Conservation (phyloP, 305 asterid species). For the Fraxinus velutina region DNA sequence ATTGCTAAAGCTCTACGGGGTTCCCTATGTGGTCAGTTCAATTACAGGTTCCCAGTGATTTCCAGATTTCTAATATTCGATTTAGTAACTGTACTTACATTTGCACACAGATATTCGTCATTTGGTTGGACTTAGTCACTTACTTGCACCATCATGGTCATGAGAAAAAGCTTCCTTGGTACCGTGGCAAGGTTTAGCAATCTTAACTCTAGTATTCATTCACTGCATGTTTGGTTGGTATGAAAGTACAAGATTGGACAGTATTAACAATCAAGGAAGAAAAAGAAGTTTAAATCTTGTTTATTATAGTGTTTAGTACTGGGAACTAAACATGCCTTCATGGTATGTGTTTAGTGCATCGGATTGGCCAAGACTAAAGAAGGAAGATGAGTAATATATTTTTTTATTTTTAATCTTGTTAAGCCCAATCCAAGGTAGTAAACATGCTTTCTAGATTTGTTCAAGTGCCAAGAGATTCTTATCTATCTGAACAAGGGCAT, state of each 20-base stretch:
- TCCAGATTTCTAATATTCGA: not conserved
- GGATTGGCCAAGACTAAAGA: not conserved
- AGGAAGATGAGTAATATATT: not conserved
- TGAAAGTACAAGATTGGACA: not conserved
- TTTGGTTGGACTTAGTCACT: slow-evolving; percentile 82
- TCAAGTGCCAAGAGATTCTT: not conserved
- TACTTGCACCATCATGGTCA: slow-evolving; percentile 88
- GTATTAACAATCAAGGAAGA: not conserved
- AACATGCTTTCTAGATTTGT: not conserved
- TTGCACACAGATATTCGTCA: slow-evolving; percentile 54
- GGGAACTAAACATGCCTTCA: not conserved
- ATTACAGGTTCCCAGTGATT: not conserved
- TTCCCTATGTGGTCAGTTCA: not conserved
- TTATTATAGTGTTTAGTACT: not conserved
- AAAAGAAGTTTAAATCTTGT: not conserved
- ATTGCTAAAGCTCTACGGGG: not conserved
- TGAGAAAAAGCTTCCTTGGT: slow-evolving; percentile 82
- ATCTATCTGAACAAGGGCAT: not conserved
- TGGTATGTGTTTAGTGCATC: not conserved
- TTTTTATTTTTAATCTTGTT: not conserved
- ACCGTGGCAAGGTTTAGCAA: slow-evolving; percentile 63
- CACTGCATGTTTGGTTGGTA: not conserved
- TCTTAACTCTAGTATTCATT: not conserved
- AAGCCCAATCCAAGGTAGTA: not conserved
- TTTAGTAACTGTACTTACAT: not conserved